Evolutionary conservation across 257 asterid species (phyloP).

Genomic region (Cordia subcordata): DNA sequence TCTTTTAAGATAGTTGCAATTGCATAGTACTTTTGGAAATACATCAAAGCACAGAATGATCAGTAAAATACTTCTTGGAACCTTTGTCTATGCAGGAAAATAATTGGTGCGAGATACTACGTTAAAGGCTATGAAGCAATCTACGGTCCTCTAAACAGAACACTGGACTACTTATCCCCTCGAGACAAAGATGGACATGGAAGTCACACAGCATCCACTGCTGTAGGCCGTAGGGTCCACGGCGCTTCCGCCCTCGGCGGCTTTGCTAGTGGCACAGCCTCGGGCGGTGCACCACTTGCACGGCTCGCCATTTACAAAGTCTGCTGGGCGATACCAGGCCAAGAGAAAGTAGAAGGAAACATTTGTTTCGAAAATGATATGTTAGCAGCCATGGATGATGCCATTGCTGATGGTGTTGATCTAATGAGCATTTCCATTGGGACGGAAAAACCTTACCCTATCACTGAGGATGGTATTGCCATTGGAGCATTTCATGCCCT

Average conservation of each 20-base stretch:
- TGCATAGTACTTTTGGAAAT: no score
- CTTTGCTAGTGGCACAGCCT: conserved; percentile 72
- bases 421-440: conserved; percentile 82
- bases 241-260: conserved; percentile 63
- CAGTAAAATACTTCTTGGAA: no score
- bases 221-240: conserved; percentile 45
- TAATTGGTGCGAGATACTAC: conserved; percentile 85
- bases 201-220: conserved; percentile 81
- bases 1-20: no score
- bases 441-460: conserved; percentile 32
- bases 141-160: conserved; percentile 63
- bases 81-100: conserved; percentile 39
- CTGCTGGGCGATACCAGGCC: conserved; percentile 72
- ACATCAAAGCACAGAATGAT: no score
- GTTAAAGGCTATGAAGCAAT: conserved; percentile 58
- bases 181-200: conserved; percentile 97
- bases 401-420: conserved; percentile 81
- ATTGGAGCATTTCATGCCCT: conserved; percentile 75
- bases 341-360: conserved; percentile 53
- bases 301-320: conserved; percentile 84
- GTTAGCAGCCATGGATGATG: conserved; percentile 90
- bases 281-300: conserved; percentile 81
- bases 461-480: conserved; percentile 49
- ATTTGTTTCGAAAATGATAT: conserved; percentile 75
- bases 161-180: conserved; percentile 61